phyloP scores from a whole-genome alignment of 768 basidiomycete genomes.

The Pleurotus salmoneostramineus region DNA sequence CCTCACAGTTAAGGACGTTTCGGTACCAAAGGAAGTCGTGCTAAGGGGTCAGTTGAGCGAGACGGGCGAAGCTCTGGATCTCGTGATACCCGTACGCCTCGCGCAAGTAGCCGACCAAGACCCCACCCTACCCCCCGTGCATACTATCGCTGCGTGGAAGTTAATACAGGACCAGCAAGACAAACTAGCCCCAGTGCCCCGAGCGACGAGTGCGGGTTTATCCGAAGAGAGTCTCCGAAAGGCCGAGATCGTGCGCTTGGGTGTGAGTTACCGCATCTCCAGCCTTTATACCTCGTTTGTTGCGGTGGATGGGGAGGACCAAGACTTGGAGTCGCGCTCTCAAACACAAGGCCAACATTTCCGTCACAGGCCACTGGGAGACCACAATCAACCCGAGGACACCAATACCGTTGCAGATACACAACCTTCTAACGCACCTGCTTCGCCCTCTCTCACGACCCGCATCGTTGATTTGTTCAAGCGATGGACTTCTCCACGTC shows the following conservation, averaged over 20 bases:
- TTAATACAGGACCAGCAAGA: constrained; percentile 52
- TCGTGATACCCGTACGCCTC: constrained; percentile 26
- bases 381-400: too few relatives aligned
- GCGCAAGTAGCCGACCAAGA: constrained; percentile 23
- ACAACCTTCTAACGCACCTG: not conserved
- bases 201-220: constrained; percentile 17
- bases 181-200: constrained; percentile 25
- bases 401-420: too few relatives aligned
- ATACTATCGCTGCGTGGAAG: constrained; percentile 49
- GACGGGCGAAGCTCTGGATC: constrained; percentile 22
- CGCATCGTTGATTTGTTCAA: not conserved
- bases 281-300: constrained; percentile 55
- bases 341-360: too few relatives aligned
- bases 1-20: constrained; percentile 20
- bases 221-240: constrained; percentile 31
- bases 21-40: constrained; percentile 26
- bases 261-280: constrained; percentile 45
- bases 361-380: too few relatives aligned
- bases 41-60: constrained; percentile 32
- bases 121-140: constrained; percentile 35
- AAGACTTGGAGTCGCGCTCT: constrained; percentile 5
- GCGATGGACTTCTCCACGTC: not conserved
- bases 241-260: constrained; percentile 46
- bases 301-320: constrained; percentile 38
- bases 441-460: not conserved